Base-by-base conservation (phyloP, 306 rosid genomes). In the Inga oerstediana region DNA sequence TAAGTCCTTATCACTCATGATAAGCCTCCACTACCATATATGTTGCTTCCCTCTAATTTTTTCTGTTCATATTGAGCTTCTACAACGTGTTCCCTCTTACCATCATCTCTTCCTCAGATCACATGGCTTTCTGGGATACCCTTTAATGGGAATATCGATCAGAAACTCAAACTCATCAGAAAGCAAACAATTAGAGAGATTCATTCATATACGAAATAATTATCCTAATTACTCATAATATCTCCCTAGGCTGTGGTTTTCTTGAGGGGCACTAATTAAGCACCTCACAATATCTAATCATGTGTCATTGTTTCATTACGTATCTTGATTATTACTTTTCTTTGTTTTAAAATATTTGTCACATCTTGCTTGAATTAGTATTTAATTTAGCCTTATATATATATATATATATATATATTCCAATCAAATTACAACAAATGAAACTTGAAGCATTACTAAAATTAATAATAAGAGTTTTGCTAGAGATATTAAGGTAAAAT, bases 131-230 rank as follows among this genome's bases (percentile, higher is more conserved):
- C 37, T 0, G 68, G 68, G 35, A 12, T 11, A 22, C 66, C 66
- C 66, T 10, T 61, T 24, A 54, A 64, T 64, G 69, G 41, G 69
- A 64, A 27, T 64, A 64, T 64, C 43, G 43, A 39, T 39, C 13
- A 56, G 24, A 54, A 54, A 54, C 62, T 54, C 62, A 54, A 16
- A 54, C 24, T 54, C 62, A 3, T 7, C 12, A 24, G 4, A 30
- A 27, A 61, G 17, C 8, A 24, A 27, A 51, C 45, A 65, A 52
- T 73, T 27, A 30, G 62, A 78, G 82, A 78, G 19, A 49, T 72
- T 54, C 68, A 8, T 52, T 65, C 82, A 17, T 44, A 56, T 43
- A 78, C 67, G 80, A 49, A 81, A 80, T 75, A 81, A 59, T 22
- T 22, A 22, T 22, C 15, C 32, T n/a, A 7, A 65, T 77, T 43